Evolutionary conservation across 2,329 filamentous ascomycete genomes (phyloP), one percentile per base, ranked within the genome.

Genomic region (Epichloe coenophiala): DNA sequence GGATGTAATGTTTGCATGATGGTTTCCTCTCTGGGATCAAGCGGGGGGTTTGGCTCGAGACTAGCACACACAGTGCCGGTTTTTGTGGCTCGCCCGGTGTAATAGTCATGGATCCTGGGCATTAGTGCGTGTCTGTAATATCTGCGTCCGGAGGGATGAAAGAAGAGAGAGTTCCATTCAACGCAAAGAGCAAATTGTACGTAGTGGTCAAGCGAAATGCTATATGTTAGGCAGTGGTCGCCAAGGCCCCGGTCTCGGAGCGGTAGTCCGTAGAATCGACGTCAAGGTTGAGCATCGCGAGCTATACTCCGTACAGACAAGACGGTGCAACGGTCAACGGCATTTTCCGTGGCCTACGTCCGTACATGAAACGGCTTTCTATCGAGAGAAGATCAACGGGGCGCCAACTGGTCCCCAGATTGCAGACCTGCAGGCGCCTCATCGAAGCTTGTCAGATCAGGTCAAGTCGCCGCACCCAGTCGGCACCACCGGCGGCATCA

Each of bases 1-100:
- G 50, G 41, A 48, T 48, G 41, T 40, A 35, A n/a, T 51, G 45
- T 44, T 45, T 51, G 45, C 41, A 21, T n/a, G 36, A 39, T 45
- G 45, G 4, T 51, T 44, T 45, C 33, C 35, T 19, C 23, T 38
- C 45, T 45, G 45, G 45, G 45, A 48, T 17, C 43, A 15, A 46
- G 47, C 47, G 41, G 50, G 23, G 39, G 27, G 37, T 42, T 45
- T 38, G 33, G 27, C 3, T 35, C 42, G 33, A 12, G 33, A 31
- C 39, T 44, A 39, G 33, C 38, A 47, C 11, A 38, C 47, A 49
- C 46, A 49, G 50, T 49, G 50, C 36, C 41, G 15, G 17, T 17
- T 31, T 41, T n/a, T 45, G 46, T 37, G 23, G 46, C 27, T 40
- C 41, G 27, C 46, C 12, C 51, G n/a, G 47, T 47, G 43, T 49